Percentiles rank a stretch among this genome's conserved stretches.
Evolutionary conservation across 495 filamentous ascomycete genomes (phyloP).

Genomic region (Penicillium pancosmium): DNA sequence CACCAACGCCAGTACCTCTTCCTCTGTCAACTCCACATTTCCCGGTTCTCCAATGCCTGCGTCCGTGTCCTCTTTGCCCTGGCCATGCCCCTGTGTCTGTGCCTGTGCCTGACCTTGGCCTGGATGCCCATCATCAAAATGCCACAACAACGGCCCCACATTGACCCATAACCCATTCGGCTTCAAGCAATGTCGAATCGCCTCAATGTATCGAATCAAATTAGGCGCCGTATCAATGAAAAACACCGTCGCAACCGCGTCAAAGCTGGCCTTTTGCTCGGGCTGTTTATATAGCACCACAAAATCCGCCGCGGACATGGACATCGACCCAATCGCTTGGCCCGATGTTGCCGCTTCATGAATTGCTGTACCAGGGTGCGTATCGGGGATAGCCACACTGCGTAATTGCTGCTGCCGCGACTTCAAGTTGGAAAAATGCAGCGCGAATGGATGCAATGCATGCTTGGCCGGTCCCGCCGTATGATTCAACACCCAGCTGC

Average conservation of each 20-base stretch:
- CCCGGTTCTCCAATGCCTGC: conserved; percentile 76
- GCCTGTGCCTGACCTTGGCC: conserved; percentile 20
- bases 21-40: conserved; percentile 81
- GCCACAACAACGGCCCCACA: conserved; percentile 88
- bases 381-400: conserved; percentile 72
- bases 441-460: conserved; percentile 74
- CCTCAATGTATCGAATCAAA: conserved; percentile 82
- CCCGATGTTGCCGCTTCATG: conserved; percentile 30
- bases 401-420: conserved; percentile 71
- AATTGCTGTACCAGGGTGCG: conserved; percentile 67
- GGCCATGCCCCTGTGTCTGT: conserved; percentile 14
- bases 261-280: conserved; percentile 62
- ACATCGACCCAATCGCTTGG: conserved; percentile 57
- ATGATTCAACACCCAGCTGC: conserved; percentile 85
- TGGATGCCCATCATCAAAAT: conserved; percentile 66
- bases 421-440: conserved; percentile 78
- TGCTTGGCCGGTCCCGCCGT: conserved; percentile 48
- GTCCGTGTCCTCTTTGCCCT: conserved; percentile 19
- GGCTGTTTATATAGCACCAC: conserved; percentile 68
- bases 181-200: conserved; percentile 75
- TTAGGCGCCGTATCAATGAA: conserved; percentile 98
- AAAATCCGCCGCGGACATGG: conserved; percentile 87
- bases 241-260: conserved; percentile 87
- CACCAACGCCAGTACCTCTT: conserved; percentile 80
- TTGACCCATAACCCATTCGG: conserved; percentile 85